Evolutionary conservation across 352 stramenopile species (phyloP).

Genomic region (Phytophthora hibernalis): DNA sequence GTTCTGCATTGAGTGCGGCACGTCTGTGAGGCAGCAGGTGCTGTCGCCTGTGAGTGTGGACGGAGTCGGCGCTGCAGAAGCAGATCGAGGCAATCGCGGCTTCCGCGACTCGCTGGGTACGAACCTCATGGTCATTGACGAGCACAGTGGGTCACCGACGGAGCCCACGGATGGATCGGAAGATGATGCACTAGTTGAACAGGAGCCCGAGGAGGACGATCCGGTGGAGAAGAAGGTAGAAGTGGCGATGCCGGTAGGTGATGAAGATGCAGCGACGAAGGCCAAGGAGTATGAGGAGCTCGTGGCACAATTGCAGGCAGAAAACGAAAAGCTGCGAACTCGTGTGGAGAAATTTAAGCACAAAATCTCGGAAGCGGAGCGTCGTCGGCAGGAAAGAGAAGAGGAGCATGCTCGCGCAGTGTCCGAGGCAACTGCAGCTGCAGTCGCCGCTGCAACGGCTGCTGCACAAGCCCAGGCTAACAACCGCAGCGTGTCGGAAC

Average conservation of each 20-base stretch:
- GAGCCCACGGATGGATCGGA: conserved; percentile 67
- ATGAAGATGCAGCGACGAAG: conserved; percentile 30
- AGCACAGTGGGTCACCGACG: conserved; percentile 66
- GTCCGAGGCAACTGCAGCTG: conserved; percentile 38
- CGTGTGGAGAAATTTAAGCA: conserved; percentile 81
- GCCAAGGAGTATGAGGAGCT: conserved; percentile 46
- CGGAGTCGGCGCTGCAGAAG: conserved; percentile 28
- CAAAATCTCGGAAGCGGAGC: conserved; percentile 66
- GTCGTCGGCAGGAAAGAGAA: conserved; percentile 58
- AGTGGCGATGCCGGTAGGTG: conserved; percentile 37
- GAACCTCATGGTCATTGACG: conserved; percentile 75
- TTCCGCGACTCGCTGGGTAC: conserved; percentile 53
- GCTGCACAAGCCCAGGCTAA: conserved; percentile 20
- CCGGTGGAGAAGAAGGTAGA: conserved; percentile 29
- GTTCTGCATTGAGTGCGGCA: conserved; percentile 89
- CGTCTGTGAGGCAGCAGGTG: conserved; percentile 60
- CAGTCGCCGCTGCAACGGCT: conserved; percentile 25
- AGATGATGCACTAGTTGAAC: conserved; percentile 49
- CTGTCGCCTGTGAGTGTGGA: conserved; percentile 57
- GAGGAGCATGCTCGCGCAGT: conserved; percentile 53
- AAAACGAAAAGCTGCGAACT: conserved; percentile 81
- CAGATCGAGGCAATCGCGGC: conserved; percentile 44
- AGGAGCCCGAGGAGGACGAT: conserved; percentile 50
- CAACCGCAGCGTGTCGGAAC: conserved; percentile 5
- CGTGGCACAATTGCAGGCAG: conserved; percentile 62